These are phyloP conservation scores for Podosphaera xanthii DNA, from an alignment of 2,329 filamentous ascomycete species.

Conservation along the genomic window DNA sequence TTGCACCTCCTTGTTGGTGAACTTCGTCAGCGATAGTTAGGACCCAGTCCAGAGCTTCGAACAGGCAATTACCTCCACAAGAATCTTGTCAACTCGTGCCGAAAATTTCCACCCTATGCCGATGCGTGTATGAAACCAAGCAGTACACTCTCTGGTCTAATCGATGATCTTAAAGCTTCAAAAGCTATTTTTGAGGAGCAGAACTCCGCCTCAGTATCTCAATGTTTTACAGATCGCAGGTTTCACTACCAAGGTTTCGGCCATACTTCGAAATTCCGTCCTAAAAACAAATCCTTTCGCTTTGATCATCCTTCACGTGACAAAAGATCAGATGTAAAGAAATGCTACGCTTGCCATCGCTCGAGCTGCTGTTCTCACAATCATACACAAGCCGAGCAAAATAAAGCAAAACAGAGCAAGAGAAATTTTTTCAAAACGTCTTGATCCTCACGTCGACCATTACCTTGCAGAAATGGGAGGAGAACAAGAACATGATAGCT, in stretches of 20 bases:
- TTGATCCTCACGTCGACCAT: background rate
- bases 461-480: background rate
- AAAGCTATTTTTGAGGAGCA: background rate
- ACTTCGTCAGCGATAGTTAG: background rate
- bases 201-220: background rate
- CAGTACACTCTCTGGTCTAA: background rate
- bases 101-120: background rate
- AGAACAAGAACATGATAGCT: background rate
- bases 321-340: background rate
- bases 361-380: background rate
- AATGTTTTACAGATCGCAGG: conserved; percentile 1
- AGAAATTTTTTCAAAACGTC: background rate
- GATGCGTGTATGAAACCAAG: background rate
- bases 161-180: background rate
- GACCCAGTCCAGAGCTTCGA: background rate
- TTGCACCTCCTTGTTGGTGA: background rate
- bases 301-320: too few species aligned
- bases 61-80: background rate
- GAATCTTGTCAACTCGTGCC: background rate
- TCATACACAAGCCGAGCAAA: background rate
- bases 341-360: background rate
- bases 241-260: background rate
- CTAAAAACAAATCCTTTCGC: too few species aligned
- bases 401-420: background rate
- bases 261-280: too few species aligned